Percentiles rank a stretch among this genome's conserved stretches.
Conservation (phyloP, 78 protist species). For the slime mould (Dictyostelium discoideum) region DNA sequence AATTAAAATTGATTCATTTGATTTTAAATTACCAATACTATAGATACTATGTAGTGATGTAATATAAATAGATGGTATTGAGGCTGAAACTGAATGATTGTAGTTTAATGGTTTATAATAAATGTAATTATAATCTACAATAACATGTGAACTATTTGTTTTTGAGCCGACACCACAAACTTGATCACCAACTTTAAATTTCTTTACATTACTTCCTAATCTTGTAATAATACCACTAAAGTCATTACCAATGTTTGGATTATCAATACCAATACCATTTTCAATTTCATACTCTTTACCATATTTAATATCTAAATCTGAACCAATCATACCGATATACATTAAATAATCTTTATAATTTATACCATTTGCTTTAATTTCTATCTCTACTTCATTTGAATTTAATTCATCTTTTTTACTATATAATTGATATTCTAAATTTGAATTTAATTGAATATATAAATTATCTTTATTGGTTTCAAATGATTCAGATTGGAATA, state of each 20-base stretch:
- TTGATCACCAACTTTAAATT: constrained; percentile 18
- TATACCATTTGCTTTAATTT: constrained; percentile 32
- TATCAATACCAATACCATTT: background rate
- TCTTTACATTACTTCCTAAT: background rate
- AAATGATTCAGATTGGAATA: background rate
- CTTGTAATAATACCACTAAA: background rate
- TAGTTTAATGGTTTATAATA: background rate
- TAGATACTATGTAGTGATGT: background rate
- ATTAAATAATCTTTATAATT: constrained; percentile 50
- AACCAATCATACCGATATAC: background rate
- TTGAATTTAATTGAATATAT: background rate
- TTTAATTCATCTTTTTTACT: background rate
- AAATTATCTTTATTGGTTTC: background rate
- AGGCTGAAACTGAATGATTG: background rate
- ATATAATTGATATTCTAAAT: background rate
- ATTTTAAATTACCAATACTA: background rate
- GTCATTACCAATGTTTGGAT: constrained; percentile 4
- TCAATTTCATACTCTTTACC: background rate
- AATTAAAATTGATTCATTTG: too few species aligned
- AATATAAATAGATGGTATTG: background rate
- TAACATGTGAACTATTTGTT: background rate
- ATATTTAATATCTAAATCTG: background rate
- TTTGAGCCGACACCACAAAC: background rate
- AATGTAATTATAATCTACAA: background rate
- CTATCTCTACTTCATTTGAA: constrained; percentile 24